A percentile compares a stretch with the other conserved stretches of the same genome.
Conservation (phyloP, 495 filamentous ascomycete species). For the Penicillium paradoxum region DNA sequence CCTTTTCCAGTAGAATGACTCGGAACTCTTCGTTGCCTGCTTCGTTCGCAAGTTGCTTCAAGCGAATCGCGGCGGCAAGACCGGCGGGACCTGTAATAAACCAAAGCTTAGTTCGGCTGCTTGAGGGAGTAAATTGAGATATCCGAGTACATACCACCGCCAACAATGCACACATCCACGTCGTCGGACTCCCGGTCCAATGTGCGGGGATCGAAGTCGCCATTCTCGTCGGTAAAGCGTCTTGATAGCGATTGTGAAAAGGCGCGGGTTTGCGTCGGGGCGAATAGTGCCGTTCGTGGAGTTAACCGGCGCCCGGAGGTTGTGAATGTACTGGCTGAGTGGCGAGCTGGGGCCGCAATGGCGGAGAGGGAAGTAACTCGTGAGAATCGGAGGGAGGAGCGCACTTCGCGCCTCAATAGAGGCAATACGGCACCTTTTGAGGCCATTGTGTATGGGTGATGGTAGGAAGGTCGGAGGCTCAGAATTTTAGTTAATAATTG, state of each 20-base stretch:
- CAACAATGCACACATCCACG: conserved; percentile 95
- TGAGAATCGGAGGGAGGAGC: conserved; percentile 26
- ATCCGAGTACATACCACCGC: conserved; percentile 59
- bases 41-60: conserved; percentile 94
- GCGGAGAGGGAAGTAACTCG: conserved; percentile 28
- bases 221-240: conserved; percentile 51
- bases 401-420: conserved; percentile 43
- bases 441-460: conserved; percentile 28
- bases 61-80: conserved; percentile 82
- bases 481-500: conserved; percentile 2
- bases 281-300: conserved; percentile 22
- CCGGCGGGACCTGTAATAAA: conserved; percentile 68
- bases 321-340: conserved; percentile 20
- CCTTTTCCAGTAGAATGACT: conserved; percentile 90
- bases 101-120: conserved; percentile 13
- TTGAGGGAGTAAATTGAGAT: conserved; percentile 4
- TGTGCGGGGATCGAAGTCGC: conserved; percentile 64
- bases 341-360: conserved; percentile 18
- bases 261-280: conserved; percentile 30
- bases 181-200: conserved; percentile 84
- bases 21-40: conserved; percentile 96
- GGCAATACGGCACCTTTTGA: conserved; percentile 39
- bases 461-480: not conserved
- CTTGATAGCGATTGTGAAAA: conserved; percentile 48
- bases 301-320: conserved; percentile 17